Evolutionary conservation across 225 moss, liverwort and hornwort species (phyloP).

Genomic region (Polytrichum formosum): DNA sequence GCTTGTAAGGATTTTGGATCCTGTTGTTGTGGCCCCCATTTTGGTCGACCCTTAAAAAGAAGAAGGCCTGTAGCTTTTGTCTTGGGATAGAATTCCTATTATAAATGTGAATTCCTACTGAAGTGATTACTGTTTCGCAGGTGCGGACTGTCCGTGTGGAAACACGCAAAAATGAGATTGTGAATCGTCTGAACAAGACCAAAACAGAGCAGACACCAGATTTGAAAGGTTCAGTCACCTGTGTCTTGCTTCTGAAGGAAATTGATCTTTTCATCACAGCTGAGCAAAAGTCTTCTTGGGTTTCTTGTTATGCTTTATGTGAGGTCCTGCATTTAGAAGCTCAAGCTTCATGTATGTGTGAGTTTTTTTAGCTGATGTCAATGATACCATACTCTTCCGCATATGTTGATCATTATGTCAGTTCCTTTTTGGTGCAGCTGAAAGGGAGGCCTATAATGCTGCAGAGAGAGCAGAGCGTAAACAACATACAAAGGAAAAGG

Average conservation of each 20-base stretch:
- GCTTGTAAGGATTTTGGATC: slow-evolving; percentile 62
- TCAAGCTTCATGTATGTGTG: too few relatives aligned
- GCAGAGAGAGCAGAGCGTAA: slow-evolving; percentile 92
- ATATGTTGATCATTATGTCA: too few relatives aligned
- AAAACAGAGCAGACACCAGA: slow-evolving; percentile 91
- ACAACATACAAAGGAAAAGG: slow-evolving; percentile 86
- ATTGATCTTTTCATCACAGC: too few relatives aligned
- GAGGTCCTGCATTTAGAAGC: too few relatives aligned
- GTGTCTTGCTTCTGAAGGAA: not conserved
- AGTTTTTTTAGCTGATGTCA: too few relatives aligned
- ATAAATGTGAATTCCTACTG: too few relatives aligned
- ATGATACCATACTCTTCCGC: too few relatives aligned
- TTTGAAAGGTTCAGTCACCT: slow-evolving; percentile 61
- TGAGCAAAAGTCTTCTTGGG: too few relatives aligned
- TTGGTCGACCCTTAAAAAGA: not conserved
- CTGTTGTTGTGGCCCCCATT: too few relatives aligned
- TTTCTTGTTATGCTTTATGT: not conserved
- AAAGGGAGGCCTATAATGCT: slow-evolving; percentile 87
- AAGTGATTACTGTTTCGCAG: slow-evolving; percentile 31
- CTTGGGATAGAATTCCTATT: too few relatives aligned
- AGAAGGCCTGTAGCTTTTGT: too few relatives aligned
- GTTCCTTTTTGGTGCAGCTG: slow-evolving; percentile 49
- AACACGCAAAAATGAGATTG: slow-evolving; percentile 92
- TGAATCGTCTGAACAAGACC: slow-evolving; percentile 96
- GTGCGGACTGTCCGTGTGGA: slow-evolving; percentile 87